A percentile compares a stretch with the other conserved stretches of the same genome.
Conservation (phyloP, 192 early-diverging fungal species). For the Chytriomyces sp. region DNA sequence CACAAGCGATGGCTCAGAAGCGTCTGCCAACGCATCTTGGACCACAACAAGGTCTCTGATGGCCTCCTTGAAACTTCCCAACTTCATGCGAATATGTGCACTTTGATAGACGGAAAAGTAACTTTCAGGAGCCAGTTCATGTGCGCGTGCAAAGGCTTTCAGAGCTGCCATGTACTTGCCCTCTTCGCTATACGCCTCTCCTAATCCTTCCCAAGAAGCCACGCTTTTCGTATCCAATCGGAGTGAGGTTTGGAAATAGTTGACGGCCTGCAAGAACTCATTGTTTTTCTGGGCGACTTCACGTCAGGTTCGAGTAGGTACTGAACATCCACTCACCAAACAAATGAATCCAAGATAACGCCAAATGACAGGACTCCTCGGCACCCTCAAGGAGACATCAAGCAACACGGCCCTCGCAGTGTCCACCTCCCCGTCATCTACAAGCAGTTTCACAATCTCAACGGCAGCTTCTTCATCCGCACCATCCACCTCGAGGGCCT, state of each 20-base stretch:
- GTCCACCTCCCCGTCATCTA: slow-evolving; percentile 51
- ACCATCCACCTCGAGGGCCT: slow-evolving; percentile 73
- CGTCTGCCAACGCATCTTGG: slow-evolving; percentile 1
- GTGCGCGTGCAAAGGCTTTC: slow-evolving; percentile 74
- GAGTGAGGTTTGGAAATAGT: slow-evolving; percentile 77
- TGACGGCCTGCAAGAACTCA: slow-evolving; percentile 37
- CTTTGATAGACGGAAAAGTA: slow-evolving; percentile 32
- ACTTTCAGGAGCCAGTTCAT: slow-evolving; percentile 55
- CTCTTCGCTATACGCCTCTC: slow-evolving; percentile 50
- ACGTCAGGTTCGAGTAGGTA: neutral
- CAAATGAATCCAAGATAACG: slow-evolving; percentile 72
- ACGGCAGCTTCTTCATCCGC: slow-evolving; percentile 68
- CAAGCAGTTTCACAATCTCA: slow-evolving; percentile 51
- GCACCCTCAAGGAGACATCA: slow-evolving; percentile 39
- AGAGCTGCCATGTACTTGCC: slow-evolving; percentile 81
- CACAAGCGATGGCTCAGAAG: neutral
- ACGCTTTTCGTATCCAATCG: slow-evolving; percentile 68
- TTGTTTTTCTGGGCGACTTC: slow-evolving; percentile 26
- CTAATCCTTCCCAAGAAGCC: slow-evolving; percentile 53
- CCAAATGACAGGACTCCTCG: slow-evolving; percentile 76
- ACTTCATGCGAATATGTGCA: slow-evolving; percentile 31
- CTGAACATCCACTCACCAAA: slow-evolving; percentile 51
- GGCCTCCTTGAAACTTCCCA: slow-evolving; percentile 42
- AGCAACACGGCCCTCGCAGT: slow-evolving; percentile 56
- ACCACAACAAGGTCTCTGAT: slow-evolving; percentile 24